Evolutionary conservation across 345 rosid genomes (phyloP), one percentile per base, ranked within the genome.

Genomic region (Moringa oleifera): DNA sequence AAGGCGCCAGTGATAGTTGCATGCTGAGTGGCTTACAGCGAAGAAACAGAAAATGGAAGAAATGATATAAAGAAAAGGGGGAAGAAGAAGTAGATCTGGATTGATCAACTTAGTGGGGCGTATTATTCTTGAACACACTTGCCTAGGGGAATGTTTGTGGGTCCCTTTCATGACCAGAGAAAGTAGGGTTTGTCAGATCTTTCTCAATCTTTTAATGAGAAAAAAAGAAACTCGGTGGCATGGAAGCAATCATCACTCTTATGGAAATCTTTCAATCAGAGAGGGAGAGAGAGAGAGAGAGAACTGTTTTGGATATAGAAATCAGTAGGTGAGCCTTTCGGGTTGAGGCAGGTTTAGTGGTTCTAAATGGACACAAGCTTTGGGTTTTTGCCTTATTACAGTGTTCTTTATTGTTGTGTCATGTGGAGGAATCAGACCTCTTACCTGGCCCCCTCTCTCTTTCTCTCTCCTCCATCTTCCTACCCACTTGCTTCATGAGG

Each of bases 131-230:
- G 33, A 8, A 75, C 89, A 77, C 89, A 77, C 68, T 84, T 67
- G 74, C 66, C 89, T 62, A 84, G 79, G 79, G 78, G 89, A 84
- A 84, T 84, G 89, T 84, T 81, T 79, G 81, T 71, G 88, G 84
- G 85, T 25, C 73, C 83, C 61, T 3, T 28, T 28, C 17, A 52
- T 31, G 69, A 65, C 70, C 55, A 58, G 55, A 71, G 66, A 56
- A 37, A 72, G 57, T 7, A 55, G 65, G 51, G 61, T 51, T 55
- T 71, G 71, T 73, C 77, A 77, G 77, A 75, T 73, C 74, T 77
- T 66, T 77, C 77, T 55, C 68, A 51, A 59, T 61, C 62, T 49
- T 50, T 64, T 50, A 37, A 50, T 65, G 45, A 20, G 2, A 55
- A 19, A 58, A 24, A 21, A 17, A 53, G 9, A 11, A 51, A 6